Conservation (phyloP, 176 grass and related monocot genomes). For the Oryza nivara region DNA sequence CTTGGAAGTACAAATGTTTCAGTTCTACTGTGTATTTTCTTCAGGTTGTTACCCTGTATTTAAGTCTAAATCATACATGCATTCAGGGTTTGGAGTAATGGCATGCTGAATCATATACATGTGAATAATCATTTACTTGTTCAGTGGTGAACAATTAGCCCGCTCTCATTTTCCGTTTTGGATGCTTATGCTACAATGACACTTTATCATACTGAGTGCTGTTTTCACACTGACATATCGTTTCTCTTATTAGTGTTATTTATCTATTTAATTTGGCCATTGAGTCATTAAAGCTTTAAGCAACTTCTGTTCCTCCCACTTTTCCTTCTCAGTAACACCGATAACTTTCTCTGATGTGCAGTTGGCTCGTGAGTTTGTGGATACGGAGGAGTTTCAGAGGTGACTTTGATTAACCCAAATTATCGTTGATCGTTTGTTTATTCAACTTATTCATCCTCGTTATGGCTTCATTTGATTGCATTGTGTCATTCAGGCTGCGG, state of each 20-base stretch:
- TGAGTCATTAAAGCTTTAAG: neutral
- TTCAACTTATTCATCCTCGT: conserved; percentile 20
- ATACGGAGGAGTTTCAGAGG: conserved; percentile 96
- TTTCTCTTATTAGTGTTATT: neutral
- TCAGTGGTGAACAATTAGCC: neutral
- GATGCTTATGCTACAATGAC: neutral
- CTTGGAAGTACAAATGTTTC: neutral
- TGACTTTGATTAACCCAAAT: conserved; percentile 22
- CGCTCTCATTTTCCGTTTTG: neutral
- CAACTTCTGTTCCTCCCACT: neutral
- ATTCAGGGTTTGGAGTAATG: neutral
- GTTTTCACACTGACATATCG: neutral
- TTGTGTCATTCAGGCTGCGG: conserved; percentile 61
- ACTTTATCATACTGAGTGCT: neutral
- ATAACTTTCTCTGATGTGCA: conserved; percentile 42
- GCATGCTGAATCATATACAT: neutral
- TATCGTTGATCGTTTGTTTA: conserved; percentile 4
- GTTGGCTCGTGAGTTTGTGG: conserved; percentile 86
- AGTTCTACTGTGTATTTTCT: neutral
- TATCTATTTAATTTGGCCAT: neutral
- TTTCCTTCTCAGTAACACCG: conserved; percentile 13
- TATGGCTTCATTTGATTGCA: conserved; percentile 40
- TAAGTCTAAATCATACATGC: neutral
- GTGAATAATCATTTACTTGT: neutral
- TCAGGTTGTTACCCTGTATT: neutral